A percentile compares a stretch with the other conserved stretches of the same genome.
Conservation (phyloP, 495 filamentous ascomycete genomes). For the Xylaria intraflava region DNA sequence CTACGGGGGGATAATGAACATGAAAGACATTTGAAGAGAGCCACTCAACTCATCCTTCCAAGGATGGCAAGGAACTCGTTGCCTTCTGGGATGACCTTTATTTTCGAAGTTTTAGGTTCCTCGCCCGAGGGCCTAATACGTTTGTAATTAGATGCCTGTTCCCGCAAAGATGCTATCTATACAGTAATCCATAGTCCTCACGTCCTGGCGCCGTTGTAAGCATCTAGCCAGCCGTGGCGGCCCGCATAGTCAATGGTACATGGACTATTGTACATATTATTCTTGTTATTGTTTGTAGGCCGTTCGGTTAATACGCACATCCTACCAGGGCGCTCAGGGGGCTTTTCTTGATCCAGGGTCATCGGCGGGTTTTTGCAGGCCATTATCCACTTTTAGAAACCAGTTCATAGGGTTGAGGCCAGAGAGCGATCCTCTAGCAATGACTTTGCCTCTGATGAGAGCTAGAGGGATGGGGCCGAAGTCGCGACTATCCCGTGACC, state of each 20-base stretch:
- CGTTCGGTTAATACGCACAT: not conserved
- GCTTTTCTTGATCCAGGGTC: not conserved
- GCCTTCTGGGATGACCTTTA: constrained; percentile 8
- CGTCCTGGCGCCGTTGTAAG: not conserved
- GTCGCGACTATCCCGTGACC: constrained; percentile 75
- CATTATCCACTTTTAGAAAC: constrained; percentile 35
- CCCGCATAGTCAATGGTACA: not conserved
- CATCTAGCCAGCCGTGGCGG: not conserved
- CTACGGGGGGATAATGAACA: constrained; percentile 8
- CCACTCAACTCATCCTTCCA: constrained; percentile 6
- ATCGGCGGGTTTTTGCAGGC: constrained; percentile 14
- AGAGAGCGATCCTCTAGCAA: constrained; percentile 49
- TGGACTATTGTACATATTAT: constrained; percentile 1
- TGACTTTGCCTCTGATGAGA: constrained; percentile 79
- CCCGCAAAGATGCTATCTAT: constrained; percentile 29
- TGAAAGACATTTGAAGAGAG: constrained; percentile 6
- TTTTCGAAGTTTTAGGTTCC: constrained; percentile 1
- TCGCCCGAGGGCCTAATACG: constrained; percentile 6
- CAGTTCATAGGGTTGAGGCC: constrained; percentile 48
- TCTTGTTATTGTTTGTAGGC: not conserved
- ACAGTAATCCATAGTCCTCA: constrained; percentile 3
- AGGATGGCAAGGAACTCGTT: constrained; percentile 3
- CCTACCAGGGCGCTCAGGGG: not conserved
- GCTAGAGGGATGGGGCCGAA: constrained; percentile 83
- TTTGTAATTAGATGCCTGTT: constrained; percentile 31